Conservation (phyloP, 768 basidiomycete genomes). For the Dacryopinax primogenitus region DNA sequence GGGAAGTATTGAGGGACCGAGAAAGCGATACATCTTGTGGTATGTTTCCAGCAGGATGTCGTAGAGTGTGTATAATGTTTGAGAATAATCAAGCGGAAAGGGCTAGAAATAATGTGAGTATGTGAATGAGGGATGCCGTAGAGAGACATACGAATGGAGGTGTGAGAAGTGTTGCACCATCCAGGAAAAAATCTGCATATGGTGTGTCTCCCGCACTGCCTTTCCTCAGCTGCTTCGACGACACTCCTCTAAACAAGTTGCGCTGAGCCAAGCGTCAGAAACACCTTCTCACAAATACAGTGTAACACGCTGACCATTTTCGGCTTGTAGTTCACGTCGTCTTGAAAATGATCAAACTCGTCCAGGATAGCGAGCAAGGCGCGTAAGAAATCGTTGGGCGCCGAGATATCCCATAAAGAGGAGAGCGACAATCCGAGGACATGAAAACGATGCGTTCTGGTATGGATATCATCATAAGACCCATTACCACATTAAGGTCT, state of each 20-base stretch:
- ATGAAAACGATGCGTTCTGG: constrained; percentile 68
- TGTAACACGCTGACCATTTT: constrained; percentile 47
- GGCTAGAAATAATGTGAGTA: constrained; percentile 38
- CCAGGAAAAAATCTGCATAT: constrained; percentile 30
- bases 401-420: constrained; percentile 64
- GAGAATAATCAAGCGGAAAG: constrained; percentile 80
- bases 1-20: constrained; percentile 41
- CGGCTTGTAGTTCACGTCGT: constrained; percentile 52
- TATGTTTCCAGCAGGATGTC: constrained; percentile 85
- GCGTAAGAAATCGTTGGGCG: constrained; percentile 66
- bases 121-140: neutral
- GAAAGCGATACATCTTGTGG: constrained; percentile 68
- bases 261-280: constrained; percentile 25
- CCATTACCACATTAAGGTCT: no score
- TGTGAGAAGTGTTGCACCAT: neutral
- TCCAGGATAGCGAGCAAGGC: constrained; percentile 55
- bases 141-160: neutral
- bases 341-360: constrained; percentile 68
- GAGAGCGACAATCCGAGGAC: constrained; percentile 79
- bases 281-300: neutral
- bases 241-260: constrained; percentile 36
- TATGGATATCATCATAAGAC: neutral
- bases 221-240: constrained; percentile 41
- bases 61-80: constrained; percentile 74
- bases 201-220: constrained; percentile 49